Evolutionary conservation across 169 alveolate species (phyloP).

Genomic region (Plasmodium gonderi): DNA sequence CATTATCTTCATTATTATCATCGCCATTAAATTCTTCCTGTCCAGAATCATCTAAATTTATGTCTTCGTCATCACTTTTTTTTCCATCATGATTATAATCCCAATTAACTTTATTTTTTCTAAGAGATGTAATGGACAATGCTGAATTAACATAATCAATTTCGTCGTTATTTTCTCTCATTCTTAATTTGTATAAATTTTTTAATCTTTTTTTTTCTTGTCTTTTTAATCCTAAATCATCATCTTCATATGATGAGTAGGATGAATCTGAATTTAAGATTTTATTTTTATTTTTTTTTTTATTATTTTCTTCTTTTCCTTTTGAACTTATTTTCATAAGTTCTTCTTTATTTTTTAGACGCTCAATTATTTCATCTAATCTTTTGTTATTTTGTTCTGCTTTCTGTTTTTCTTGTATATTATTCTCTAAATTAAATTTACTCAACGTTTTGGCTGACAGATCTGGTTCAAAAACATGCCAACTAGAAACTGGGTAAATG

Average conservation of each 20-base stretch:
- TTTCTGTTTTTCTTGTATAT: constrained; percentile 32
- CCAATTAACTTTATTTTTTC: constrained; percentile 70
- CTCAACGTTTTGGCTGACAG: constrained; percentile 27
- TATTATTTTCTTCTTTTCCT: constrained; percentile 13
- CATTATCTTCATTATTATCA: constrained; percentile 65
- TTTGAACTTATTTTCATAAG: constrained; percentile 22
- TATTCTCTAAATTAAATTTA: constrained; percentile 23
- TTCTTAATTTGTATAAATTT: constrained; percentile 66
- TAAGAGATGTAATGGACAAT: constrained; percentile 22
- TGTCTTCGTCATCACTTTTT: constrained; percentile 75
- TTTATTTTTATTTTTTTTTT: constrained; percentile 30
- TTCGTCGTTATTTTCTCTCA: constrained; percentile 62
- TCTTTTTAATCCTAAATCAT: constrained; percentile 67
- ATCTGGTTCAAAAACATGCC: constrained; percentile 76
- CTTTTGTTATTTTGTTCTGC: constrained; percentile 37
- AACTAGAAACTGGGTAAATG: constrained; percentile 66
- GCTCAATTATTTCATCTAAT: constrained; percentile 67
- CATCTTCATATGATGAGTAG: constrained; percentile 25
- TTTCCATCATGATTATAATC: constrained; percentile 74
- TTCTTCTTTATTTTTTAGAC: constrained; percentile 70
- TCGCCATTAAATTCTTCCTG: constrained; percentile 66
- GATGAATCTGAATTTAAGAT: neutral
- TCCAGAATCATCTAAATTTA: constrained; percentile 19
- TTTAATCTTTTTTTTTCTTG: constrained; percentile 74
- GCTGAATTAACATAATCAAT: constrained; percentile 75